phyloP scores from a whole-genome alignment of 225 moss, liverwort and hornwort species.

The Straminergon stramineum region DNA sequence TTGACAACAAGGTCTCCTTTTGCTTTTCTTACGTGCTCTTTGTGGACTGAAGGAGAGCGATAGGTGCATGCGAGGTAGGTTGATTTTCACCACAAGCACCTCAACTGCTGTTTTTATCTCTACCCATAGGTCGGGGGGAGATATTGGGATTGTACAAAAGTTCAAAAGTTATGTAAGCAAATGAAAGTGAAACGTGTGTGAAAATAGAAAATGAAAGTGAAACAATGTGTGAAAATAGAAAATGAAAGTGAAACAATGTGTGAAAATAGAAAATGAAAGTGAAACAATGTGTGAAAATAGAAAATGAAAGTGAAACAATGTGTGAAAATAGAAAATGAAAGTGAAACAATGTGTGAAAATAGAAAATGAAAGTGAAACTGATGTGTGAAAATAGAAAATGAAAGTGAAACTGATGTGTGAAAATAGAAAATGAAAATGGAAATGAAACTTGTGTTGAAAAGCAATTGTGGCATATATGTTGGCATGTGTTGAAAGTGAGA shows the following conservation, averaged over 20 bases:
- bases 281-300: not conserved
- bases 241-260: not conserved
- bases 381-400: no score
- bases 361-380: not conserved
- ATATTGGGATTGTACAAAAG: no score
- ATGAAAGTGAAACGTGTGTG: not conserved
- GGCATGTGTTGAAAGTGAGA: not conserved
- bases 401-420: no score
- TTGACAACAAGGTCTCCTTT: not conserved
- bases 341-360: not conserved
- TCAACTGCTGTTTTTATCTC: not conserved
- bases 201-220: not conserved
- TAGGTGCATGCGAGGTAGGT: not conserved
- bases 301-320: not conserved
- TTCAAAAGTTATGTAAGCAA: not conserved
- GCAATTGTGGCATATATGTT: no score
- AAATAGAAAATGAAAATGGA: no score
- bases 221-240: not conserved
- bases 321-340: not conserved
- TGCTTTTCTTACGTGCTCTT: not conserved
- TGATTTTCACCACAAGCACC: not conserved
- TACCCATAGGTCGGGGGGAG: no score
- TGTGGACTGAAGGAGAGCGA: not conserved
- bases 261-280: not conserved
- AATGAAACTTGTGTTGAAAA: no score